phyloP scores from a whole-genome alignment of 495 filamentous ascomycete genomes.

The Bryoglossum gracile region DNA sequence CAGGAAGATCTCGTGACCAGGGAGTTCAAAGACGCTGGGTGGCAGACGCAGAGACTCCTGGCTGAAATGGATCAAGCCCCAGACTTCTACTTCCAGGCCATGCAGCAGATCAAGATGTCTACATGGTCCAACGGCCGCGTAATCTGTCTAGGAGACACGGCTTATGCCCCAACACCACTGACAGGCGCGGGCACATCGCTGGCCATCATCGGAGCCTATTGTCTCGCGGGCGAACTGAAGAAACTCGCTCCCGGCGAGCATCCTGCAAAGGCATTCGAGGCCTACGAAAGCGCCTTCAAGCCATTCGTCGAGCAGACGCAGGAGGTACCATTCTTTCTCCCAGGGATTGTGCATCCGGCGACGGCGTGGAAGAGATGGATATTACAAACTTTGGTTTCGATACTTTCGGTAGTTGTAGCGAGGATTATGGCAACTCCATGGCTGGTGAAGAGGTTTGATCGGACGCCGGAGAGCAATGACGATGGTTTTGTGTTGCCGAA shows the following conservation, averaged over 20 bases:
- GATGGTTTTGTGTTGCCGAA: no score
- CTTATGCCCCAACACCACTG: conserved; percentile 39
- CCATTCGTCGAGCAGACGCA: neutral
- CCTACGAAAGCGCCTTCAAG: neutral
- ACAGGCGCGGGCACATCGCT: conserved; percentile 44
- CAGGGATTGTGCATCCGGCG: no score
- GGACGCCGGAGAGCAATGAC: no score
- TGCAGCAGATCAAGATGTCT: conserved; percentile 38
- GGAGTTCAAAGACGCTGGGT: conserved; percentile 38
- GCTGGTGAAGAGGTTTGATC: no score
- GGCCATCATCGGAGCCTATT: conserved; percentile 42
- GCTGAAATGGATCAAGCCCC: conserved; percentile 30
- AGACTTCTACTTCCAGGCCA: conserved; percentile 42
- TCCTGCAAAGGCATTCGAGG: neutral
- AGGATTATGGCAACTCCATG: no score
- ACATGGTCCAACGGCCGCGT: conserved; percentile 39
- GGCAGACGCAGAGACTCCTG: conserved; percentile 36
- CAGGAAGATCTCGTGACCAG: conserved; percentile 35
- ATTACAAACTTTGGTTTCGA: no score
- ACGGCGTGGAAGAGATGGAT: no score
- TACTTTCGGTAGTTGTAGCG: no score
- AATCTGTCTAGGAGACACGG: conserved; percentile 50
- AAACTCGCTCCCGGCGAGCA: conserved; percentile 12
- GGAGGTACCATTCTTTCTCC: neutral
- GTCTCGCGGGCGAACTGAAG: conserved; percentile 45